Percentiles rank a stretch among this genome's conserved stretches.
phyloP scores from a whole-genome alignment of 2,329 filamentous ascomycete species.

The Ophiocordyceps unilateralis region DNA sequence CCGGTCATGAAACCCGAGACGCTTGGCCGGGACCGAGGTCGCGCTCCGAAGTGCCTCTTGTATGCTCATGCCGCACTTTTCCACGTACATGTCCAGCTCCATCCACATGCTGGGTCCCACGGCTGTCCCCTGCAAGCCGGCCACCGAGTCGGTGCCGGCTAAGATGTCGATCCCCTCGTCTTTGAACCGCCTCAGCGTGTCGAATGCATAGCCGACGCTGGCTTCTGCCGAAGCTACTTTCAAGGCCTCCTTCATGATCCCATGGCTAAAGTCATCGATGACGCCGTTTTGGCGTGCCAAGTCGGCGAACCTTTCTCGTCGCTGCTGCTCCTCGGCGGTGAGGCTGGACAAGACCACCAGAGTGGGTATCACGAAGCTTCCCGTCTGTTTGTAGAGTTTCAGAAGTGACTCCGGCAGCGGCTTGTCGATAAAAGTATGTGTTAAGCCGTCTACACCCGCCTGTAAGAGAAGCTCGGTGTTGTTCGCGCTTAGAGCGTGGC shows the following conservation, averaged over 20 bases:
- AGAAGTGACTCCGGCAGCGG: neutral
- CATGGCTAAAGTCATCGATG: neutral
- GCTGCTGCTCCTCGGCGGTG: neutral
- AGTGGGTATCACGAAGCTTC: neutral
- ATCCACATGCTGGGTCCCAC: neutral
- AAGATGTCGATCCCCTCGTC: neutral
- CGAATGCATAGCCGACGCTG: neutral
- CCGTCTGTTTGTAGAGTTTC: neutral
- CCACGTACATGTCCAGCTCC: neutral
- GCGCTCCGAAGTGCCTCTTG: neutral
- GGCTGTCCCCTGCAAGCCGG: neutral
- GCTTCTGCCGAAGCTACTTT: neutral
- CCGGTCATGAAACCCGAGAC: neutral
- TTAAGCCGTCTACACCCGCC: neutral
- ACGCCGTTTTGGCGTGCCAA: neutral
- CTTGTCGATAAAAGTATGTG: neutral
- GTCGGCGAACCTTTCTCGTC: neutral
- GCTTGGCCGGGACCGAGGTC: neutral
- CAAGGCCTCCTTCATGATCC: neutral
- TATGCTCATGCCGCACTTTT: neutral
- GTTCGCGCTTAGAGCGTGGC: neutral
- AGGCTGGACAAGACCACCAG: neutral
- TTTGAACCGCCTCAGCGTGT: neutral
- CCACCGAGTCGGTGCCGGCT: neutral
- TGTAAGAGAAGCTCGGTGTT: neutral